Percentiles rank a stretch among this genome's conserved stretches.
These are phyloP conservation scores for Lipomyces oligophaga DNA, from an alignment of 805 yeast genomes.

Conservation along the genomic window DNA sequence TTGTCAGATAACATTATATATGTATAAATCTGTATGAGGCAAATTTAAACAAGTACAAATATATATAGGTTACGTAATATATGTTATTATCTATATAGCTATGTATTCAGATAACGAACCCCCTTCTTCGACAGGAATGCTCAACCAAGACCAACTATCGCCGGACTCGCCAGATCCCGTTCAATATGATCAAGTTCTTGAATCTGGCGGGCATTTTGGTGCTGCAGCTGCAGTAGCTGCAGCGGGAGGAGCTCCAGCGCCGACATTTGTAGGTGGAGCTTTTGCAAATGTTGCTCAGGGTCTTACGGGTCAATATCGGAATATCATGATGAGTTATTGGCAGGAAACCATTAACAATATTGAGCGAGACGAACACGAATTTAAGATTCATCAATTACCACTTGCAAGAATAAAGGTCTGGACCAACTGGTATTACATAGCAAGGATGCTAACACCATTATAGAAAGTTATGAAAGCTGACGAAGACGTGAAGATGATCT, in stretches of 20 bases:
- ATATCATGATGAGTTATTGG: constrained; percentile 95
- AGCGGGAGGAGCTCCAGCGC: constrained; percentile 28
- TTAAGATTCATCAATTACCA: constrained; percentile 91
- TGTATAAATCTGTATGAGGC: too few species aligned
- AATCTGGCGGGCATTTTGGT: constrained; percentile 30
- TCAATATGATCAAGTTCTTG: constrained; percentile 26
- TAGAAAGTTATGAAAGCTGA: constrained; percentile 32
- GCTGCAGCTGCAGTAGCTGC: constrained; percentile 31
- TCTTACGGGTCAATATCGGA: constrained; percentile 71
- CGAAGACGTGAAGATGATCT: constrained; percentile 86
- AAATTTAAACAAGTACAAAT: too few species aligned
- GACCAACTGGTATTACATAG: not conserved
- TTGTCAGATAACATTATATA: too few species aligned
- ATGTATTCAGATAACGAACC: too few species aligned
- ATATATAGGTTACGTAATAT: too few species aligned
- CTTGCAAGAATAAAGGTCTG: constrained; percentile 86
- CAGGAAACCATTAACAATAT: constrained; percentile 89
- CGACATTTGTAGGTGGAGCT: constrained; percentile 49
- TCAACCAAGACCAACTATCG: too few species aligned
- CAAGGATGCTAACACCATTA: not conserved
- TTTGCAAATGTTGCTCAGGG: constrained; percentile 93
- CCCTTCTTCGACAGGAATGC: too few species aligned
- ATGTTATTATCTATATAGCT: too few species aligned
- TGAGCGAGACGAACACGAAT: constrained; percentile 85
- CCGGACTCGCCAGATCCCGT: too few species aligned